Base-by-base conservation (phyloP, 495 filamentous ascomycete species). In the Aspergillus nanangensis region DNA sequence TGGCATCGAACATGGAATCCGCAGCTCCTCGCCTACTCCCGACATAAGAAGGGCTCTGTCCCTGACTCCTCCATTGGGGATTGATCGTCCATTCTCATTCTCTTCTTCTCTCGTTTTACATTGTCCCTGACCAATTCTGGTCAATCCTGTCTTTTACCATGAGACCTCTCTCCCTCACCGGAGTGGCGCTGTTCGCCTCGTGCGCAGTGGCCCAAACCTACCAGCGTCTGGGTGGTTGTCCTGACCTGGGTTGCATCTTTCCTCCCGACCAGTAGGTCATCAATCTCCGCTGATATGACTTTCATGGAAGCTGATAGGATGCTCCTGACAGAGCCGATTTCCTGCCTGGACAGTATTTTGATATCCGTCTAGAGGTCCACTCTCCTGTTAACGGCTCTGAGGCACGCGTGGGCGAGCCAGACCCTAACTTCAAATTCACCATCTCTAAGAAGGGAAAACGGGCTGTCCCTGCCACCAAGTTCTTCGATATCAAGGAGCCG, bases 371-470 rank as follows among this genome's bases (percentile, higher is more conserved):
- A 20, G 85, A 89, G 61, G 77, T 89, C 25, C 85, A 89, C 53
- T 84, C 84, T 3, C 85, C 85, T 2, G 66, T 82, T 60, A 89
- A 89, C 62, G 85, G 85, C 29, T 85, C 81, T 17, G 82, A 88
- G 61, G 82, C 82, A 10, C 77, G 71, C 47, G 77, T 71, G 37
- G 67, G 74, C 40, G 74, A 74, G 27, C 80, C 83, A 5, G 85
- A 89, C 53, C 67, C 80, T 32, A 71, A 78, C 47, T 89, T 89
- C 65, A 79, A 75, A 10, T 83, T 86, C 56, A 83, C 81, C 15
- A 79, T 89, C 46, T 55, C 70, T 27, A 88, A 84, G 58, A 77
- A 77, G 22, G 74, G 76, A 13, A 63, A 62, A 0, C 43, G 54
- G 18, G 33, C 75, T 3, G 61, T 74, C 61, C 49, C 66, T 39